Evolutionary conservation across 148 eudicot genomes (phyloP).

Genomic region (Nepenthes mirabilis): DNA sequence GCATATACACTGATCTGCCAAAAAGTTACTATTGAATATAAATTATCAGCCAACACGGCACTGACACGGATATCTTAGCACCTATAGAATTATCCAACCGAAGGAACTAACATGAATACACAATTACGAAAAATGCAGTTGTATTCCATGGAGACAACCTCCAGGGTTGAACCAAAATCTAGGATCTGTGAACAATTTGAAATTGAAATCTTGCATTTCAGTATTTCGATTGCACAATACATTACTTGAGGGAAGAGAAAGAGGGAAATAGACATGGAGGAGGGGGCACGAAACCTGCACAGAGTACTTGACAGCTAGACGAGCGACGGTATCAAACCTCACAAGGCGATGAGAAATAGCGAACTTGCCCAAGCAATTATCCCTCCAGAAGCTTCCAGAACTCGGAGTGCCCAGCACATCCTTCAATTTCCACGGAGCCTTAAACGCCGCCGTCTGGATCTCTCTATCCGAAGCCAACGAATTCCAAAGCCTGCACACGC

Average conservation of each 20-base stretch:
- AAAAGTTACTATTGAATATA: too few species aligned
- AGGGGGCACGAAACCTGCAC: slow-evolving; percentile 48
- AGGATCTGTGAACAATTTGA: neutral
- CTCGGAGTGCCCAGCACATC: slow-evolving; percentile 61
- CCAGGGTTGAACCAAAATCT: too few species aligned
- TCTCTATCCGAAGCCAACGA: slow-evolving; percentile 63
- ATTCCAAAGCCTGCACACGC: slow-evolving; percentile 62
- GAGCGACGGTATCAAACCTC: slow-evolving; percentile 52
- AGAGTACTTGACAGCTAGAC: slow-evolving; percentile 87
- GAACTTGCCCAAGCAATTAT: slow-evolving; percentile 42
- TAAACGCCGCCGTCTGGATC: slow-evolving; percentile 47
- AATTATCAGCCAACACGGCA: too few species aligned
- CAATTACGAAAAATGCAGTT: too few species aligned
- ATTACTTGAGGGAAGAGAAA: neutral
- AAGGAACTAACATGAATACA: too few species aligned
- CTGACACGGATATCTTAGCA: too few species aligned
- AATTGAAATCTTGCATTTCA: neutral
- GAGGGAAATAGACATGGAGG: neutral
- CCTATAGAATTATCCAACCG: too few species aligned
- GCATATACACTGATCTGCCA: too few species aligned
- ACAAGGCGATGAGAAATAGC: slow-evolving; percentile 70
- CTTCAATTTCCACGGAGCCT: slow-evolving; percentile 63
- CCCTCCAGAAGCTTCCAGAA: slow-evolving; percentile 87
- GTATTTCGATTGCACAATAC: neutral
- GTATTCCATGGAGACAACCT: too few species aligned